Base-by-base conservation (phyloP, 371 early-diverging fungal species). In the Mucor plumbeus region DNA sequence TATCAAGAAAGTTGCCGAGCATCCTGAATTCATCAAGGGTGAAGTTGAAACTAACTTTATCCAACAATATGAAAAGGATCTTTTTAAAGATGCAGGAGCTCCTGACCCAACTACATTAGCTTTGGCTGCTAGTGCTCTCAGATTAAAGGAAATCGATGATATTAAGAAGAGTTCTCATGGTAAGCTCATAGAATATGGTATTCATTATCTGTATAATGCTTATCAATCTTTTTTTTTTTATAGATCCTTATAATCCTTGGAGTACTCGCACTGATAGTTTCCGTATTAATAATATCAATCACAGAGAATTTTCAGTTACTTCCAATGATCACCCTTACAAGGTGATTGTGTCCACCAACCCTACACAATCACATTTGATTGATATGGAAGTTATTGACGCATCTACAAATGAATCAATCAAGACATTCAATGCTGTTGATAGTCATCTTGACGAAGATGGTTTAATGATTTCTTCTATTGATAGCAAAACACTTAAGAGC, bases 31-130 rank as follows among this genome's bases (percentile, higher is more conserved):
- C 70, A 88, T 92, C 62, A 84, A 85, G 43, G 98, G 92, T 33
- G 90, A 95, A 64, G 94, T 98, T 6, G 97, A 96, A 69, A 98
- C 98, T 14, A 95, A 95, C 1, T 98, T 95, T 76, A 98, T 98
- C 75, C 72, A 88, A 85, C 87, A 92, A 77, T 87, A 85, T 70
- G 84, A 91, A 71, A 76, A 80, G 14, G 88, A 88, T 58, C 76
- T 95, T 41, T 91, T 96, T 69, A 76, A 84, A 53, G 68, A 82
- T 11, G 73, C 82, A 3, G 69, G 70, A 36, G 79, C 79, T 0
- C 83, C 88, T 53, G 72, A 77, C 43, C 80, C 90, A 14, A 81
- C 81, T 9, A 81, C 87, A 10, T 77, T 95, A 21, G 92, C 91
- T 7, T 88, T 88, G 59, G 94, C 92, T 43, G 92, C 93, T 1